phyloP scores from a whole-genome alignment of 805 yeast species.

The Ogataea pini region DNA sequence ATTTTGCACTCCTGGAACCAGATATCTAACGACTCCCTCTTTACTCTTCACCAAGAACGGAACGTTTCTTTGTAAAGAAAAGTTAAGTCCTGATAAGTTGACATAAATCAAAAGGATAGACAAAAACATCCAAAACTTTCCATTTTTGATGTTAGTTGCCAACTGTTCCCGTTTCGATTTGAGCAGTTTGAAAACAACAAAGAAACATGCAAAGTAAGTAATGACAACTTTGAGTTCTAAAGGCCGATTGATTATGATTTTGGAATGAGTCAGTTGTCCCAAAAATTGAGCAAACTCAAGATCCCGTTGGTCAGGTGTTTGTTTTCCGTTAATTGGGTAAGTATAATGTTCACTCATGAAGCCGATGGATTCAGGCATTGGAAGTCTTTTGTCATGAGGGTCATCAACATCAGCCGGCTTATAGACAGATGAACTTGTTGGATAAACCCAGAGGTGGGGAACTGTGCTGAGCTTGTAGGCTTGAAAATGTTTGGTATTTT shows the following conservation, averaged over 20 bases:
- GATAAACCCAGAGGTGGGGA: slow-evolving; percentile 70
- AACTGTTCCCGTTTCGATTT: slow-evolving; percentile 47
- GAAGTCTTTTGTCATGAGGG: slow-evolving; percentile 18
- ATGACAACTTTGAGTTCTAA: slow-evolving; percentile 46
- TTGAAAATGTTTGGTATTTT: slow-evolving; percentile 44
- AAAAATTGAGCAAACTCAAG: slow-evolving; percentile 56
- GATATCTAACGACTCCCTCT: slow-evolving; percentile 44
- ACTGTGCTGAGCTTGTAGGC: slow-evolving; percentile 48
- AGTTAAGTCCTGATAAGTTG: slow-evolving; percentile 64
- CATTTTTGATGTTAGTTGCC: slow-evolving; percentile 22
- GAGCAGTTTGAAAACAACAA: slow-evolving; percentile 45
- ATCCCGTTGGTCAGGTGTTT: slow-evolving; percentile 38
- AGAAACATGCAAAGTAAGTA: slow-evolving; percentile 47
- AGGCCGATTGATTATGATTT: slow-evolving; percentile 43
- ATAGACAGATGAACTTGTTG: slow-evolving; percentile 31
- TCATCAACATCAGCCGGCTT: slow-evolving; percentile 38
- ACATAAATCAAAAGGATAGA: slow-evolving; percentile 42
- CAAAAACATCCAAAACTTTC: slow-evolving; percentile 26
- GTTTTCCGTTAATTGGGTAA: slow-evolving; percentile 25
- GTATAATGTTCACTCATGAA: slow-evolving; percentile 30
- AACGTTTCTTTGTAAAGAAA: slow-evolving; percentile 56
- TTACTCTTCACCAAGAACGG: slow-evolving; percentile 62
- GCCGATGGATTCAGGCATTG: slow-evolving; percentile 17
- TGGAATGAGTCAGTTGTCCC: slow-evolving; percentile 45
- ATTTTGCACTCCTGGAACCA: slow-evolving; percentile 65